These are phyloP conservation scores for Ensete ventricosum DNA, from an alignment of 176 grass and related monocot species.

Conservation along the genomic window DNA sequence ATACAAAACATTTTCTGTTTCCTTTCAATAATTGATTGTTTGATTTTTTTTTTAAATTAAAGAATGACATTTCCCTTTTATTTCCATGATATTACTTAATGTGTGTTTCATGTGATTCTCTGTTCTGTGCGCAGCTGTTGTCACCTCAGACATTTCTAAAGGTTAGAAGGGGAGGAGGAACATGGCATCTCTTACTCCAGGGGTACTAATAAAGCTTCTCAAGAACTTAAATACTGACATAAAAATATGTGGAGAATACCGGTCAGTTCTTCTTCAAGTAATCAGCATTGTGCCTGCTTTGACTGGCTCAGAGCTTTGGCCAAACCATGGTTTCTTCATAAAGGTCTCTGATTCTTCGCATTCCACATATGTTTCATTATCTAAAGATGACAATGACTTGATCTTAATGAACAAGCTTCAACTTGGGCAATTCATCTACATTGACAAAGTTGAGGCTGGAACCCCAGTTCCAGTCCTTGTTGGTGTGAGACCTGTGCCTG, in stretches of 20 bases:
- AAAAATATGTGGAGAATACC: slow-evolving; percentile 86
- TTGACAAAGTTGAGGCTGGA: slow-evolving; percentile 85
- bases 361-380: slow-evolving; percentile 92
- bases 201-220: slow-evolving; percentile 81
- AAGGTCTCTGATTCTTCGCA: slow-evolving; percentile 98
- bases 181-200: slow-evolving; percentile 98
- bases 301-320: slow-evolving; percentile 84
- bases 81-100: neutral
- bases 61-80: neutral
- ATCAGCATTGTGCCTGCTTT: slow-evolving; percentile 95
- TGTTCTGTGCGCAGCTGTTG: neutral
- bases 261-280: slow-evolving; percentile 97
- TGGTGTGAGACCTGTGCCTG: slow-evolving; percentile 80
- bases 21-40: neutral
- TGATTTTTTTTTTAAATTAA: neutral
- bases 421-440: slow-evolving; percentile 96
- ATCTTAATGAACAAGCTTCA: slow-evolving; percentile 93
- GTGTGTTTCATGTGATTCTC: neutral
- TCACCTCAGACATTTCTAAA: neutral
- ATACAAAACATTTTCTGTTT: neutral
- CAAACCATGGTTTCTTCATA: slow-evolving; percentile 98
- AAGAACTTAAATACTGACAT: slow-evolving; percentile 90
- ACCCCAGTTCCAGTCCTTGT: slow-evolving; percentile 80
- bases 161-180: neutral
- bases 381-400: slow-evolving; percentile 91